These are phyloP conservation scores for Periconia sp. DNA, from an alignment of 2,329 filamentous ascomycete species.

Conservation along the genomic window DNA sequence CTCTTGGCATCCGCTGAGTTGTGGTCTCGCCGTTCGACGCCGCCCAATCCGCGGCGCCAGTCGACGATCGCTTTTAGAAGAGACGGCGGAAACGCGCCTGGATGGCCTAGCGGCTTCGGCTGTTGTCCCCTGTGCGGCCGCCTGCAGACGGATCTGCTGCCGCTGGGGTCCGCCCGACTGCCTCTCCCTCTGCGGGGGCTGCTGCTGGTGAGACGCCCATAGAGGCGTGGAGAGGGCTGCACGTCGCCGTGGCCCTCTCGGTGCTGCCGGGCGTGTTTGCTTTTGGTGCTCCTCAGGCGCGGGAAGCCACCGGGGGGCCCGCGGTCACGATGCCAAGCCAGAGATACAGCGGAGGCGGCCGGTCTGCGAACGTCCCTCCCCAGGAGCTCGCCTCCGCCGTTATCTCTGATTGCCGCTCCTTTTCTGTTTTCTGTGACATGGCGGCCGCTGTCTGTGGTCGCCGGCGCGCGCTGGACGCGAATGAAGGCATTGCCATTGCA, in stretches of 20 bases:
- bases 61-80: not conserved
- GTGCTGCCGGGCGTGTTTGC: conserved; percentile 1
- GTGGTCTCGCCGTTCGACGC: conserved; percentile 26
- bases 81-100: not conserved
- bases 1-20: conserved; percentile 18
- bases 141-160: conserved; percentile 3
- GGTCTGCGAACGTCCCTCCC: conserved; percentile 9
- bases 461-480: too few species aligned
- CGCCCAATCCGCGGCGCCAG: conserved; percentile 20
- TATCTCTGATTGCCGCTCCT: conserved; percentile 12
- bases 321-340: conserved; percentile 1
- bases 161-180: too few species aligned
- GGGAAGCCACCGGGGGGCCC: conserved; percentile 4
- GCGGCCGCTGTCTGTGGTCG: too few species aligned
- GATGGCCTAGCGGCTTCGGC: conserved; percentile 3
- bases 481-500: too few species aligned
- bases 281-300: not conserved
- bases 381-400: conserved; percentile 15
- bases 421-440: too few species aligned
- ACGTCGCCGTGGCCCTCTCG: conserved; percentile 1
- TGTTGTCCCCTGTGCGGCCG: conserved; percentile 3
- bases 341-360: conserved; percentile 17
- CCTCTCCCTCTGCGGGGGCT: not conserved
- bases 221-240: conserved; percentile 4
- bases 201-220: conserved; percentile 5